Evolutionary conservation across 495 filamentous ascomycete genomes (phyloP), one percentile per base, ranked within the genome.

Genomic region (Symbiotaphrina buchneri): DNA sequence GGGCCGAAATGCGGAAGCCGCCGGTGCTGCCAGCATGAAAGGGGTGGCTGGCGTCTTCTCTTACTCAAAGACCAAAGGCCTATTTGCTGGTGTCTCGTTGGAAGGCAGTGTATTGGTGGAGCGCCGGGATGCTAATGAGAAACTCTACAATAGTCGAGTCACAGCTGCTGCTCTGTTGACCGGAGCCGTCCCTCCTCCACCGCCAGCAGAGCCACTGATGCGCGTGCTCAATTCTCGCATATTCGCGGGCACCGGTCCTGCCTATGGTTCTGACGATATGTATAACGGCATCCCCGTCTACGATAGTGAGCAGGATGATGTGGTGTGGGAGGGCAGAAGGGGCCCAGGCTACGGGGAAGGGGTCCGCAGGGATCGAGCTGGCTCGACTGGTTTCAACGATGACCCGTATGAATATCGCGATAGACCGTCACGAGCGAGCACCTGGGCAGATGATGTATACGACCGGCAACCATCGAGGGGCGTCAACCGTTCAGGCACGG

Each of bases 271-370:
- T 11, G 71, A 77, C 38, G 47, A 55, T 18, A 90, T 87, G 71
- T 97, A 94, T 58, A 95, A 95, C 48, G 85, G 94, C 43, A 72
- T 78, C 11, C 87, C 87, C 1, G 65, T 92, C 3, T 97, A 95
- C 42, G 83, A 90, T 38, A 75, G 85, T 29, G 58, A 59, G 27
- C 78, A 81, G 43, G 87, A 97, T 39, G 68, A 85, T 42, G 74
- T 84, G 3, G 77, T 90, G n/a, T 94, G 87, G 87, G 79, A 85
- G 43, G 76, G 79, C 22, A 65, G 67, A 24, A 61, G 59, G 31
- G 84, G 83, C 26, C 61, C 59, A 22, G 80, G 73, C 2, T 79
- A 72, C 41, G 75, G 81, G 17, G 78, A 92, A 50, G 74, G 72
- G 25, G 54, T 68, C 28, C 57, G 63, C 11, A 54, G 65, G 25